Conservation (phyloP, 805 yeast species). For the Wickerhamiella occidentalis region DNA sequence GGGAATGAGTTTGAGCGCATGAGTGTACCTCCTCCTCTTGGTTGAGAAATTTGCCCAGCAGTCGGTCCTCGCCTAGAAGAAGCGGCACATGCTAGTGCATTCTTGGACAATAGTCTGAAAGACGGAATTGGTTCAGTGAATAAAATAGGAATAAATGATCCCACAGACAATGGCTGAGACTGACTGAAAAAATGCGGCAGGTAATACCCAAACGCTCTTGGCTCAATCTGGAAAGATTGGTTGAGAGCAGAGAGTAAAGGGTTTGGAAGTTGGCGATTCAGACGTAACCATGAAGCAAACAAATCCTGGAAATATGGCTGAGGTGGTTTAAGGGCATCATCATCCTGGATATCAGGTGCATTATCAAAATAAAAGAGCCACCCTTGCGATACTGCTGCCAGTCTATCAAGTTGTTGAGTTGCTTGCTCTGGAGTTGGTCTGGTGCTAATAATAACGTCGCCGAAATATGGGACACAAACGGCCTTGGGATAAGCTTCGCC, state of each 20-base stretch:
- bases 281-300: slow-evolving; percentile 34
- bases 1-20: slow-evolving; percentile 30
- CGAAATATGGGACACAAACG: slow-evolving; percentile 79
- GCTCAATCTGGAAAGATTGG: slow-evolving; percentile 49
- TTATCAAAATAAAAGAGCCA: slow-evolving; percentile 64
- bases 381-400: slow-evolving; percentile 59
- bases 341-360: slow-evolving; percentile 31
- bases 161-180: slow-evolving; percentile 46
- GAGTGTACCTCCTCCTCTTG: slow-evolving; percentile 9
- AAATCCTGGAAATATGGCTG: slow-evolving; percentile 15
- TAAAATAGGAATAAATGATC: slow-evolving; percentile 52
- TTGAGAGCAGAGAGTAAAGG: slow-evolving; percentile 11
- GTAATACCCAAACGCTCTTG: slow-evolving; percentile 40
- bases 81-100: slow-evolving; percentile 40
- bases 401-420: slow-evolving; percentile 36
- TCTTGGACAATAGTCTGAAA: slow-evolving; percentile 45
- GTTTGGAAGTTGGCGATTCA: slow-evolving; percentile 20
- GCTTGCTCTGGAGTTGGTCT: background rate
- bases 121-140: slow-evolving; percentile 47
- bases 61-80: slow-evolving; percentile 5
- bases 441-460: slow-evolving; percentile 51
- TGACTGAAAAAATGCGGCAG: slow-evolving; percentile 34
- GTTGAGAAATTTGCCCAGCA: slow-evolving; percentile 10
- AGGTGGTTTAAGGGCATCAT: slow-evolving; percentile 27
- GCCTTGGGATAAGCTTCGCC: slow-evolving; percentile 66